Conservation (phyloP, 345 rosid species). For the Zanthoxylum bungeanum region DNA sequence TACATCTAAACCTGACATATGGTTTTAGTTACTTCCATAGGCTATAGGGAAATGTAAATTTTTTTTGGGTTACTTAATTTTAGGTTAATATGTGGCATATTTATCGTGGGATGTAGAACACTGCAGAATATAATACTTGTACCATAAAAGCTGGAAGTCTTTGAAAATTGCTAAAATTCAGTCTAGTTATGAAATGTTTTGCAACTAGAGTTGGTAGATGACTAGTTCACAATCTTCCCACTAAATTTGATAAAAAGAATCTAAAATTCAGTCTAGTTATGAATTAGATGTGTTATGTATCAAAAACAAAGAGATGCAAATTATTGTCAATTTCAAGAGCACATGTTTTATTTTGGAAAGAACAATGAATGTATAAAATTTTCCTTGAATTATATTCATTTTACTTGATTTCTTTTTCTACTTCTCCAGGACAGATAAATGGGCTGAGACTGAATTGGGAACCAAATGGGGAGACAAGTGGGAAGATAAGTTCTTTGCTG, state of each 20-base stretch:
- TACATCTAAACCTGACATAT: neutral
- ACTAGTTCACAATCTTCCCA: neutral
- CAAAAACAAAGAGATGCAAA: neutral
- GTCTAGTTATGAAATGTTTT: neutral
- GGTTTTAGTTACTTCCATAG: too few relatives aligned
- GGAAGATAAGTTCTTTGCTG: slow-evolving; percentile 96
- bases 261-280: too few relatives aligned
- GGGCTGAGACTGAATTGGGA: slow-evolving; percentile 99
- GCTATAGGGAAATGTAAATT: neutral
- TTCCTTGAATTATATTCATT: slow-evolving; percentile 7
- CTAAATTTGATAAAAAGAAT: neutral
- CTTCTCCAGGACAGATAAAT: slow-evolving; percentile 98
- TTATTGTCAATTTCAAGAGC: neutral
- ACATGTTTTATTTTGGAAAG: neutral
- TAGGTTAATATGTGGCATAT: neutral
- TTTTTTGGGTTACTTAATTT: neutral
- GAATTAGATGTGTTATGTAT: neutral
- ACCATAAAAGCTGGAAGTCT: neutral
- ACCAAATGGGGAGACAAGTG: slow-evolving; percentile 99
- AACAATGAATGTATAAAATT: neutral
- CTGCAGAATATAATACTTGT: neutral
- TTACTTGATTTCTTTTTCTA: slow-evolving; percentile 16
- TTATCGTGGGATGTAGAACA: neutral
- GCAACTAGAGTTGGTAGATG: neutral
- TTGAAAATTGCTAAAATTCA: neutral